Evolutionary conservation across 345 rosid genomes (phyloP).

Genomic region (Anastatica hierochuntica): DNA sequence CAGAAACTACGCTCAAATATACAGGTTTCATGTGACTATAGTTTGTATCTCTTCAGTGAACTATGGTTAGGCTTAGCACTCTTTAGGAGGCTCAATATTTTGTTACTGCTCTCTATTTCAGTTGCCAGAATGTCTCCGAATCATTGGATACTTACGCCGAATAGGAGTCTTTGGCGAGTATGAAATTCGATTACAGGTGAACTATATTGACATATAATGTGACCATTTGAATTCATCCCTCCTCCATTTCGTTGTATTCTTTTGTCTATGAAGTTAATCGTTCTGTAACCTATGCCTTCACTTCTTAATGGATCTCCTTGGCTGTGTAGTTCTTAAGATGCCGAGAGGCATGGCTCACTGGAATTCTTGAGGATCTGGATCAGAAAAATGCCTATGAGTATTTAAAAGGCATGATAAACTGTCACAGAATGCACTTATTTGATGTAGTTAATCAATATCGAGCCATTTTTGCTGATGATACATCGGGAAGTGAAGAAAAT

Average conservation of each 20-base stretch:
- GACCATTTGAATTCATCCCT: not conserved
- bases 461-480: slow-evolving; percentile 93
- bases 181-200: slow-evolving; percentile 93
- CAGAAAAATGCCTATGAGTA: slow-evolving; percentile 84
- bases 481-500: slow-evolving; percentile 92
- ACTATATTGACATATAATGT: slow-evolving; percentile 13
- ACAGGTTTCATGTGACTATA: slow-evolving; percentile 50
- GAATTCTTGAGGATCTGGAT: slow-evolving; percentile 89
- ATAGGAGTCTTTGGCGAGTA: slow-evolving; percentile 89
- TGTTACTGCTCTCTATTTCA: slow-evolving; percentile 31
- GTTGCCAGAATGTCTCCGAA: slow-evolving; percentile 93
- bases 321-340: slow-evolving; percentile 84
- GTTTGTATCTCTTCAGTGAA: slow-evolving; percentile 6
- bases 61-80: not conserved
- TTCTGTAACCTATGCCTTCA: no score
- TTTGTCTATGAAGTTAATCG: not conserved
- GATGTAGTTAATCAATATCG: slow-evolving; percentile 97
- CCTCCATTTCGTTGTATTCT: not conserved
- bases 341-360: slow-evolving; percentile 97
- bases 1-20: slow-evolving; percentile 87
- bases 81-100: slow-evolving; percentile 9
- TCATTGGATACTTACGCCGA: slow-evolving; percentile 89
- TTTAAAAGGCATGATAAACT: slow-evolving; percentile 83
- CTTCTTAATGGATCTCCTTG: slow-evolving; percentile 19
- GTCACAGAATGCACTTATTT: slow-evolving; percentile 82